These are phyloP conservation scores for Microbotryum violaceum DNA, from an alignment of 1,284 basidiomycete genomes.

Conservation along the genomic window DNA sequence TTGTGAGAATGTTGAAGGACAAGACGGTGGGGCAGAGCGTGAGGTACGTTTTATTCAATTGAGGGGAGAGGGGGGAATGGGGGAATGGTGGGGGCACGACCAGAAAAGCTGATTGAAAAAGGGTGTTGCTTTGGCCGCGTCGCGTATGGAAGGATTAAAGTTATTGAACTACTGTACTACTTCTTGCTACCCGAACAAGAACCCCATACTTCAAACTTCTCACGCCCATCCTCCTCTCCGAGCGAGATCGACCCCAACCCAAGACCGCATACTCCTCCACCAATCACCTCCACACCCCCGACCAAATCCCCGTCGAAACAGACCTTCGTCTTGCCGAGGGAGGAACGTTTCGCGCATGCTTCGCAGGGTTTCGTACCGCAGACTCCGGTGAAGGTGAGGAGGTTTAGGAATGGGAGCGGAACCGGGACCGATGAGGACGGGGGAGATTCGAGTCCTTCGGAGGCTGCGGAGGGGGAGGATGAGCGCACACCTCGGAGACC, in stretches of 20 bases:
- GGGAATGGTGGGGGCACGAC: no score
- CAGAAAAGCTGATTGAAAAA: no score
- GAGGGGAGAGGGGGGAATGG: no score
- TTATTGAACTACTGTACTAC: slow-evolving; percentile 83
- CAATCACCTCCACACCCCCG: slow-evolving; percentile 19
- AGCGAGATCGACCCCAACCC: no score
- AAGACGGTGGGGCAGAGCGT: slow-evolving; percentile 72
- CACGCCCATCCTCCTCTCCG: slow-evolving; percentile 16
- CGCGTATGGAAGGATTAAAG: slow-evolving; percentile 64
- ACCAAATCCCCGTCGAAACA: not conserved
- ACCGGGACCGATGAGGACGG: no score
- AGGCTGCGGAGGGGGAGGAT: no score
- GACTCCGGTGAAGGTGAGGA: slow-evolving; percentile 12
- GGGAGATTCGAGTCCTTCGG: no score
- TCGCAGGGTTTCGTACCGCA: slow-evolving; percentile 27
- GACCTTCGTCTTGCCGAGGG: not conserved
- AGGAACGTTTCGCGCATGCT: not conserved
- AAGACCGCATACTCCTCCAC: slow-evolving; percentile 17
- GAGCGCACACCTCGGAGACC: no score
- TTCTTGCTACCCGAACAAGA: slow-evolving; percentile 71
- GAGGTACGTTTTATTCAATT: slow-evolving; percentile 49
- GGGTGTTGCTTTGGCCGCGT: no score
- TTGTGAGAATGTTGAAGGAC: slow-evolving; percentile 74
- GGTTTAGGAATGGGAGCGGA: not conserved
- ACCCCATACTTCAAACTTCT: not conserved